These are phyloP conservation scores for Phytophthora lateralis DNA, from an alignment of 352 stramenopile species.

Conservation along the genomic window DNA sequence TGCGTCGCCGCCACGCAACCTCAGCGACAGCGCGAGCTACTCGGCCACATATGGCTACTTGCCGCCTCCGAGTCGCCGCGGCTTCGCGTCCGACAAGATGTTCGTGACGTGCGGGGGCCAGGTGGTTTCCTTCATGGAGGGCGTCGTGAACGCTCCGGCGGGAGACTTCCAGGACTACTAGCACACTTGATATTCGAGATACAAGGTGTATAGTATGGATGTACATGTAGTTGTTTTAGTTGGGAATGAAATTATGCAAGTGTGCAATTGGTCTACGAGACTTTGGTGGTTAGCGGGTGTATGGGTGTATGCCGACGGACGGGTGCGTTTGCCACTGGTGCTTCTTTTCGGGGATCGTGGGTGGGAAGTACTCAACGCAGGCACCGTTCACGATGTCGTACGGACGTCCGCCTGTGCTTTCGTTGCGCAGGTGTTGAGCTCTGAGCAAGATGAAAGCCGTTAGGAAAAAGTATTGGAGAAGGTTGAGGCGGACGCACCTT, in stretches of 20 bases:
- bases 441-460: slow-evolving; percentile 27
- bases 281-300: slow-evolving; percentile 44
- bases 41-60: slow-evolving; percentile 24
- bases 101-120: slow-evolving; percentile 84
- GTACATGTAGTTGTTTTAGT: slow-evolving; percentile 21
- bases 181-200: slow-evolving; percentile 24
- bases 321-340: slow-evolving; percentile 68
- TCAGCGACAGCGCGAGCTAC: slow-evolving; percentile 25
- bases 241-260: slow-evolving; percentile 25
- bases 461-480: neutral
- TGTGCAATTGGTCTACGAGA: slow-evolving; percentile 2
- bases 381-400: slow-evolving; percentile 76
- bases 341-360: slow-evolving; percentile 71
- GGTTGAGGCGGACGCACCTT: slow-evolving; percentile 34
- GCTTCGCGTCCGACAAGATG: slow-evolving; percentile 59
- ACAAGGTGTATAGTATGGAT: slow-evolving; percentile 35
- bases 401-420: slow-evolving; percentile 60
- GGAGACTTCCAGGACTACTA: slow-evolving; percentile 47
- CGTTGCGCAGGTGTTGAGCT: slow-evolving; percentile 76
- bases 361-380: slow-evolving; percentile 53
- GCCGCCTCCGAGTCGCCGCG: slow-evolving; percentile 24
- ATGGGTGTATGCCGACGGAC: slow-evolving; percentile 68
- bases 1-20: slow-evolving; percentile 26
- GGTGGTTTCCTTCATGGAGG: slow-evolving; percentile 84
- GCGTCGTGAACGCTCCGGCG: slow-evolving; percentile 75